phyloP scores from a whole-genome alignment of 805 yeast species.

The Wickerhamiella brachini region DNA sequence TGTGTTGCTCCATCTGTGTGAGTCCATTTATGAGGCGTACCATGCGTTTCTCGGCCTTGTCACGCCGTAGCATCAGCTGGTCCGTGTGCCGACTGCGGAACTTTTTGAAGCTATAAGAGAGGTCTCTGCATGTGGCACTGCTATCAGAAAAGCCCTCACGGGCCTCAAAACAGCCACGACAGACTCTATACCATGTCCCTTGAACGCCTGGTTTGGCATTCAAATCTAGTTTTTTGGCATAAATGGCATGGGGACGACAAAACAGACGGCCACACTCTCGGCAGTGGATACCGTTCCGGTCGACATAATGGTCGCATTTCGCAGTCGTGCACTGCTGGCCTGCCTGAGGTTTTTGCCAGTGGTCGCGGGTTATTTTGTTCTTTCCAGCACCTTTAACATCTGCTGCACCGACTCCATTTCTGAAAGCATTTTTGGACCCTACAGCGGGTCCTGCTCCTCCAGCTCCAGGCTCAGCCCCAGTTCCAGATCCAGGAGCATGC shows the following conservation, averaged over 20 bases:
- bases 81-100: slow-evolving; percentile 35
- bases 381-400: no score
- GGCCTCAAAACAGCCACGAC: slow-evolving; percentile 42
- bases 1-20: slow-evolving; percentile 12
- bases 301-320: neutral
- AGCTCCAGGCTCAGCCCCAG: neutral
- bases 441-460: no score
- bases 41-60: slow-evolving; percentile 48
- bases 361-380: slow-evolving; percentile 24
- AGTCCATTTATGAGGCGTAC: slow-evolving; percentile 20
- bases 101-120: slow-evolving; percentile 30
- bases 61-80: slow-evolving; percentile 36
- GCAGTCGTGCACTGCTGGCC: slow-evolving; percentile 30
- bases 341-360: slow-evolving; percentile 43
- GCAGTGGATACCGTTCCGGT: slow-evolving; percentile 51
- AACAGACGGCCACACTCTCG: slow-evolving; percentile 60
- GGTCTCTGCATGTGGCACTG: slow-evolving; percentile 33
- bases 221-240: slow-evolving; percentile 36
- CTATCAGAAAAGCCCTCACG: slow-evolving; percentile 40
- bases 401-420: no score
- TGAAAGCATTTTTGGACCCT: no score
- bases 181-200: slow-evolving; percentile 63
- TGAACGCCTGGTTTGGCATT: slow-evolving; percentile 31
- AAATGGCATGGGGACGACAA: slow-evolving; percentile 52
- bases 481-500: slow-evolving; percentile 28